These are phyloP conservation scores for Tetradesmus obliquus DNA, from an alignment of 139 green algal species.

Conservation along the genomic window DNA sequence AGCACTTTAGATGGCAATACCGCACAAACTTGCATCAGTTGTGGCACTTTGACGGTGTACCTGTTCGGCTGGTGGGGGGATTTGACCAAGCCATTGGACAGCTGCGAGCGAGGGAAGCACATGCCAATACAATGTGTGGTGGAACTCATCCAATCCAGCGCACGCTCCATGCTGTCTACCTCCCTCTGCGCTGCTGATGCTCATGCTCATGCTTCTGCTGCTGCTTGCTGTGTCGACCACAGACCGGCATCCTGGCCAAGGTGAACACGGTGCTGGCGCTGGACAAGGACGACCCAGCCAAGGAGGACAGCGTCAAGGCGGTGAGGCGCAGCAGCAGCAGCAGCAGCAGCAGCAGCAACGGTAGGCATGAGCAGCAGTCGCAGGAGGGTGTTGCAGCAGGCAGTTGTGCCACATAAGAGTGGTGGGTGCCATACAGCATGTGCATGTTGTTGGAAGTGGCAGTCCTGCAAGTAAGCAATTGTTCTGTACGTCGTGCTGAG, in stretches of 20 bases:
- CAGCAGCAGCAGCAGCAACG: not conserved
- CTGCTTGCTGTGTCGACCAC: not conserved
- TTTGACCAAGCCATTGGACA: no score
- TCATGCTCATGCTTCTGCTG: not conserved
- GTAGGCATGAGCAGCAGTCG: not conserved
- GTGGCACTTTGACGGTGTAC: no score
- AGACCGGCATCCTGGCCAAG: slow-evolving; percentile 72
- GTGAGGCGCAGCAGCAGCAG: slow-evolving; percentile 9
- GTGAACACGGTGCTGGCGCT: slow-evolving; percentile 71
- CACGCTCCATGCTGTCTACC: no score
- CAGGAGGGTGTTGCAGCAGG: not conserved
- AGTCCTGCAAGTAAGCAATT: no score
- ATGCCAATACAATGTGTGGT: no score
- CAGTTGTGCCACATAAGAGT: not conserved
- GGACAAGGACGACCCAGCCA: slow-evolving; percentile 66
- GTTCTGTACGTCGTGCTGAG: no score
- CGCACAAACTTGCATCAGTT: no score
- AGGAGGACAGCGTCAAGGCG: slow-evolving; percentile 68
- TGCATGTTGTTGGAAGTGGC: not conserved
- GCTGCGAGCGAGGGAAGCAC: no score
- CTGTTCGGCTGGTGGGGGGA: no score
- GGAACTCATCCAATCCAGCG: no score
- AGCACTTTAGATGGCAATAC: no score
- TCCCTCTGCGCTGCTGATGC: not conserved
- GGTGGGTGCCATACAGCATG: no score